phyloP scores from a whole-genome alignment of 164 flowering plant species.

The Vitis labrusca region DNA sequence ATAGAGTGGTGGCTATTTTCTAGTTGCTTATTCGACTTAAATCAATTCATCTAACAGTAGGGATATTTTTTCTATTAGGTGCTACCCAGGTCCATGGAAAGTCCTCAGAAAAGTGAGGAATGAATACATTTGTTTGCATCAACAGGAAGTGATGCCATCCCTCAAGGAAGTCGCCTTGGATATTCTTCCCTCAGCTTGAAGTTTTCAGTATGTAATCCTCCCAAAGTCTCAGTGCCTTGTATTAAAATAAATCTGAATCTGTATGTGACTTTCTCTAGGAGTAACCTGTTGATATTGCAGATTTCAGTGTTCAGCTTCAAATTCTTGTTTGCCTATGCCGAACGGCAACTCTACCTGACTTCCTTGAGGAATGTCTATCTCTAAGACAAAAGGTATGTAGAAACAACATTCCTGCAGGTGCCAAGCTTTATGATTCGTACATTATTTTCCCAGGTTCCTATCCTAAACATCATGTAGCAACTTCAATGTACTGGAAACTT shows the following conservation, averaged over 20 bases:
- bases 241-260: background rate
- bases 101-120: slow-evolving; percentile 61
- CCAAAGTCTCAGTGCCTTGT: background rate
- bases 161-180: slow-evolving; percentile 86
- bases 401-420: too few species aligned
- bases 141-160: slow-evolving; percentile 85
- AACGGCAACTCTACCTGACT: too few species aligned
- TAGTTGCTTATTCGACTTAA: background rate
- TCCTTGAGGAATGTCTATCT: too few species aligned
- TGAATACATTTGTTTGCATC: slow-evolving; percentile 60
- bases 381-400: too few species aligned
- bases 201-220: background rate
- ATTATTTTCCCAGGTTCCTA: too few species aligned
- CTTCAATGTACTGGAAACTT: too few species aligned
- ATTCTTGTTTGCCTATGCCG: too few species aligned
- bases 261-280: background rate
- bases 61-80: slow-evolving; percentile 31
- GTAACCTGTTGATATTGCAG: background rate
- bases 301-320: too few species aligned
- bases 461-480: too few species aligned
- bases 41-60: background rate
- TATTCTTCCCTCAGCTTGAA: slow-evolving; percentile 71
- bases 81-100: slow-evolving; percentile 93
- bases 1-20: background rate
- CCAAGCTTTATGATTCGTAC: too few species aligned